phyloP scores from a whole-genome alignment of 176 grass and related monocot genomes.

The Carex myosuroides region DNA sequence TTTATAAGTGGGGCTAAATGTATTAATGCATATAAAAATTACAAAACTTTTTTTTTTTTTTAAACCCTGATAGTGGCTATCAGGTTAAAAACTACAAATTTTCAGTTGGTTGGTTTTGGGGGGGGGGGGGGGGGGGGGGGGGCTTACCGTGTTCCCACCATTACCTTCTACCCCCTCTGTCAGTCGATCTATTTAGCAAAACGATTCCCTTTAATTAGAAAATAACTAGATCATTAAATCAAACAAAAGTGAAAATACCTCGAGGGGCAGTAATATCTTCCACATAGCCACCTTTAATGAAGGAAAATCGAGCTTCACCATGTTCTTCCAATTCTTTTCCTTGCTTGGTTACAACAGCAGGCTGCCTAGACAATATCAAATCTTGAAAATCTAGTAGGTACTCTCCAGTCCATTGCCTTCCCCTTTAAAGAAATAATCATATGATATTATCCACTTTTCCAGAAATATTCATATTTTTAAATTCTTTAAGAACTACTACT shows the following conservation, averaged over 20 bases:
- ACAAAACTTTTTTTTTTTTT: no score
- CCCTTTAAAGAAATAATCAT: slow-evolving; percentile 32
- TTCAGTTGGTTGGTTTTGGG: no score
- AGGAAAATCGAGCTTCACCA: slow-evolving; percentile 90
- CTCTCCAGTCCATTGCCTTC: slow-evolving; percentile 84
- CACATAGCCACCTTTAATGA: slow-evolving; percentile 78
- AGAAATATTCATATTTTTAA: neutral
- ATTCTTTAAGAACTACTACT: neutral
- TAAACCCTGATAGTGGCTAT: no score
- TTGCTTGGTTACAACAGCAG: slow-evolving; percentile 19
- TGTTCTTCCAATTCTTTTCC: neutral
- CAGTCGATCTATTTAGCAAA: neutral
- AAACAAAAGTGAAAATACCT: slow-evolving; percentile 18
- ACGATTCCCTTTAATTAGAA: neutral
- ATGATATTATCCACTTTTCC: neutral
- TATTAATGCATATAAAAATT: no score
- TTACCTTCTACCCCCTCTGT: no score
- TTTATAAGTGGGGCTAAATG: no score
- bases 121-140: no score
- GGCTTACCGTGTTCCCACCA: no score
- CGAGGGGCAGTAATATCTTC: slow-evolving; percentile 41
- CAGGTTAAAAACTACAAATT: no score
- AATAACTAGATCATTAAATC: neutral
- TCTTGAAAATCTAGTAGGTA: slow-evolving; percentile 94
- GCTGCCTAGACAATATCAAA: slow-evolving; percentile 35